Conservation (phyloP, 2,329 filamentous ascomycete species). For the Juglanconis sp. region DNA sequence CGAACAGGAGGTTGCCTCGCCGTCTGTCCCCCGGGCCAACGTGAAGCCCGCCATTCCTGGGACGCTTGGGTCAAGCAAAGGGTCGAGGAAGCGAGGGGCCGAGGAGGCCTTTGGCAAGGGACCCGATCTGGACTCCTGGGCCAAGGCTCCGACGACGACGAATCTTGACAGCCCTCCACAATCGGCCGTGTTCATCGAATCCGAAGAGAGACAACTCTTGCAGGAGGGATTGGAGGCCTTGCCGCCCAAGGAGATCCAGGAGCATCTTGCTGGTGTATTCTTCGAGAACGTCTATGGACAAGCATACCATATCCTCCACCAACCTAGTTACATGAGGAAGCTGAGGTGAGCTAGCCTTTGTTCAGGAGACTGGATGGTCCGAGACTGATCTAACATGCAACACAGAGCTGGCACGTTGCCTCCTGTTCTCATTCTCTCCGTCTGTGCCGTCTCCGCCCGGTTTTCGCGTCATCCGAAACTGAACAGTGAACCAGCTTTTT, state of each 20-base stretch:
- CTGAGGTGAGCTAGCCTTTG: constrained; percentile 52
- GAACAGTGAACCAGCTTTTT: constrained; percentile 72
- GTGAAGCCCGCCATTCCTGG: constrained; percentile 75
- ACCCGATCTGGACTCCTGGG: constrained; percentile 77
- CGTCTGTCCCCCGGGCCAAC: constrained; percentile 70
- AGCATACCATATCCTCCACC: constrained; percentile 90
- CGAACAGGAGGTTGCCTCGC: constrained; percentile 63
- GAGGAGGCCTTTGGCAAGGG: constrained; percentile 75
- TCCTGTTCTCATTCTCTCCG: constrained; percentile 86
- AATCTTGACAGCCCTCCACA: constrained; percentile 45
- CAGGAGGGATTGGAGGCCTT: constrained; percentile 80
- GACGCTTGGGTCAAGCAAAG: constrained; percentile 47
- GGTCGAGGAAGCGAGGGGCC: constrained; percentile 73
- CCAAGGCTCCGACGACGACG: constrained; percentile 54
- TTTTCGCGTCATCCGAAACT: constrained; percentile 88
- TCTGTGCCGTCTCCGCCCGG: constrained; percentile 91
- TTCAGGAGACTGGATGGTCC: neutral
- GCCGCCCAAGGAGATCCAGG: constrained; percentile 82
- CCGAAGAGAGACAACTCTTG: constrained; percentile 73
- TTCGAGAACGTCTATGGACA: constrained; percentile 96
- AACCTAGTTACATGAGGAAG: constrained; percentile 94
- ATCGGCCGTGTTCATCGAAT: constrained; percentile 57
- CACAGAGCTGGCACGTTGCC: constrained; percentile 71
- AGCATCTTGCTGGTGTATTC: constrained; percentile 90
- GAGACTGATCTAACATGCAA: constrained; percentile 18